Conservation (phyloP, 2,329 filamentous ascomycete species). For the Penicillium hesseltinei region DNA sequence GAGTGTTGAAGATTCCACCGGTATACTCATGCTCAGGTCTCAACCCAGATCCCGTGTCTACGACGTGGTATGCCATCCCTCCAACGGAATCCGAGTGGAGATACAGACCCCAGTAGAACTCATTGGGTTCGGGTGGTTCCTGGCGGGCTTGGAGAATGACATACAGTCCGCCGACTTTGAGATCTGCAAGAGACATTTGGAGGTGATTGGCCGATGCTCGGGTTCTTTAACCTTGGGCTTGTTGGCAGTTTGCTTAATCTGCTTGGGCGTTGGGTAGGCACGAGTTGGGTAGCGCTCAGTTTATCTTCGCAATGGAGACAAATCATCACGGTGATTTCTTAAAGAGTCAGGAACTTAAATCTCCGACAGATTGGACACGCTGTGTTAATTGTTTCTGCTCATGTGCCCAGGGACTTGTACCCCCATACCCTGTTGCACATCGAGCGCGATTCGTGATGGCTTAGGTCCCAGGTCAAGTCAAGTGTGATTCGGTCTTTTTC, state of each 20-base stretch:
- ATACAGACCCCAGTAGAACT: conserved; percentile 35
- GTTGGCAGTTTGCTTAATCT: neutral
- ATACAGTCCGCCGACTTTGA: conserved; percentile 19
- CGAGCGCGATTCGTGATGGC: neutral
- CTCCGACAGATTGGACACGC: neutral
- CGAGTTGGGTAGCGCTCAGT: neutral
- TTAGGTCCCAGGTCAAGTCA: neutral
- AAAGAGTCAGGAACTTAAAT: neutral
- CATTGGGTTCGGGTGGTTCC: conserved; percentile 24
- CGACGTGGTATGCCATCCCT: conserved; percentile 26
- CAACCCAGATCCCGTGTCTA: conserved; percentile 19
- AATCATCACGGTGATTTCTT: neutral
- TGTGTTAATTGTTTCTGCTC: neutral
- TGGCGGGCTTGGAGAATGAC: conserved; percentile 27
- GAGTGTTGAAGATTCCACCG: conserved; percentile 18
- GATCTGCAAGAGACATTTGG: conserved; percentile 1
- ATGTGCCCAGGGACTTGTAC: neutral
- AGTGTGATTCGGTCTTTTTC: neutral
- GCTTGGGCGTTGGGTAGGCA: neutral
- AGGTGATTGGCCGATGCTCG: neutral
- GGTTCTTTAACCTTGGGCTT: neutral
- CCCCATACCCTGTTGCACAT: neutral
- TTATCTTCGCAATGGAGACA: neutral
- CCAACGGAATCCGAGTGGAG: conserved; percentile 15
- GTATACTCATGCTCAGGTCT: conserved; percentile 20